Evolutionary conservation across 805 yeast species (phyloP).

Genomic region (Candida silvatica): DNA sequence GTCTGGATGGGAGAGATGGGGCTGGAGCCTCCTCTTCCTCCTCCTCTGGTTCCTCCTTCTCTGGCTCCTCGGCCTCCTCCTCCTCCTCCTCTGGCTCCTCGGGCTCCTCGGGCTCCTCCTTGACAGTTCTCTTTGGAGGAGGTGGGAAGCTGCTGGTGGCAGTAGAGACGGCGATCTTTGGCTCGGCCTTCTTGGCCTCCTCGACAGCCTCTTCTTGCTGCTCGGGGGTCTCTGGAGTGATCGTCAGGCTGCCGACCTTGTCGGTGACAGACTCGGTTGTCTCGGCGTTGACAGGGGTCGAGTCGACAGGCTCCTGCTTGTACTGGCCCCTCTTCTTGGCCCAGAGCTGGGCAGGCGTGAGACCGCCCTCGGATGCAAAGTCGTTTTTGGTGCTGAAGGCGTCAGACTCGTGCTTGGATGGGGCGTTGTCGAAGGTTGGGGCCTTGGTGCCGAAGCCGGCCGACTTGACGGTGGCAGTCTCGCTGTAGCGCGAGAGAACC

Average conservation of each 20-base stretch:
- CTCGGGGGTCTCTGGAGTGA: background rate
- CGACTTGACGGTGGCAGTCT: constrained; percentile 24
- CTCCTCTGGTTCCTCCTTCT: constrained; percentile 10
- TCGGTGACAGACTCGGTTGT: constrained; percentile 8
- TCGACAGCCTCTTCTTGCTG: background rate
- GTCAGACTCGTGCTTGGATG: constrained; percentile 12
- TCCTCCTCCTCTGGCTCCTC: constrained; percentile 10
- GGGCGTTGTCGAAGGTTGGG: constrained; percentile 21
- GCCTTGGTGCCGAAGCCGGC: constrained; percentile 27
- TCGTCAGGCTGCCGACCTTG: background rate
- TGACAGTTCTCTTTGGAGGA: constrained; percentile 11
- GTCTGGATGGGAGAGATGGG: constrained; percentile 16
- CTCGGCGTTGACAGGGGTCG: constrained; percentile 23
- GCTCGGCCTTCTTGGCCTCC: background rate
- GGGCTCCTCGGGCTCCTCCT: constrained; percentile 9
- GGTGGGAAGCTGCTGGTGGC: constrained; percentile 9
- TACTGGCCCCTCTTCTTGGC: constrained; percentile 80
- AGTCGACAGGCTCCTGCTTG: constrained; percentile 30
- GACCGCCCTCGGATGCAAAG: constrained; percentile 65
- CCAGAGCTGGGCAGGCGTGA: constrained; percentile 94
- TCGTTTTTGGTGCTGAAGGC: constrained; percentile 37
- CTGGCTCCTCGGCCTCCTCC: constrained; percentile 13
- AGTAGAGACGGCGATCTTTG: background rate
- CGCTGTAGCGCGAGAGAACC: constrained; percentile 40
- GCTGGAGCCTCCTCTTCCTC: constrained; percentile 18